Evolutionary conservation across 2,329 filamentous ascomycete genomes (phyloP).

Genomic region (Gnomoniopsis smithogilvyi): DNA sequence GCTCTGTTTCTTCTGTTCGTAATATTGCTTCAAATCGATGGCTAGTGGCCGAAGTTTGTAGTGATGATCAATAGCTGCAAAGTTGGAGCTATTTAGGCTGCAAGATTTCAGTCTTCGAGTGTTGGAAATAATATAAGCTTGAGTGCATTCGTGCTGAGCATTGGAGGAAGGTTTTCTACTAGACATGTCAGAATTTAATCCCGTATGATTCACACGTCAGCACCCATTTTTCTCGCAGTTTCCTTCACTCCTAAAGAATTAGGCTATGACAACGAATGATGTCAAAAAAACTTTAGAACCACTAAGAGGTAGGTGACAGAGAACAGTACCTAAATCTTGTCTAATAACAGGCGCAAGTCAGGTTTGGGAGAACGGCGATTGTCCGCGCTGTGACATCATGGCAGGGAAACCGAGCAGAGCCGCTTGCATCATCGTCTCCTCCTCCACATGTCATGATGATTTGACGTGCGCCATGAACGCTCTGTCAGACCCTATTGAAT

Average conservation of each 20-base stretch:
- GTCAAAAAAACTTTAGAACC: not conserved
- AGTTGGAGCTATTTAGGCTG: constrained; percentile 12
- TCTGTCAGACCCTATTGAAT: not conserved
- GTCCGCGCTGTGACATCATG: not conserved
- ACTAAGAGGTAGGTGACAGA: not conserved
- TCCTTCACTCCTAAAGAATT: not conserved
- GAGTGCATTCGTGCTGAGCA: not conserved
- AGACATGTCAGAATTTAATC: too few relatives aligned
- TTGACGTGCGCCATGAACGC: not conserved
- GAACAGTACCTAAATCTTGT: not conserved
- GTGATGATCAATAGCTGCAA: constrained; percentile 7
- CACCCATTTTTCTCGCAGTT: not conserved
- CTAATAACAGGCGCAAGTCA: not conserved
- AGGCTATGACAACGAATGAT: not conserved
- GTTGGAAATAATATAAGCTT: not conserved
- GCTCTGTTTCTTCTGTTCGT: not conserved
- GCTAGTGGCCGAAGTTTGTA: constrained; percentile 1
- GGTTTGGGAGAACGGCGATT: not conserved
- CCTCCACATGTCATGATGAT: not conserved
- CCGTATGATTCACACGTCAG: not conserved
- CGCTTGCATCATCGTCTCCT: not conserved
- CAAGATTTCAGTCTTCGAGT: constrained; percentile 2
- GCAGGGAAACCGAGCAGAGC: not conserved
- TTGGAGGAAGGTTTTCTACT: not conserved
- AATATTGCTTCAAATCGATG: not conserved